Base-by-base conservation (phyloP, 164 flowering plant species). In the Aristolochia contorta region DNA sequence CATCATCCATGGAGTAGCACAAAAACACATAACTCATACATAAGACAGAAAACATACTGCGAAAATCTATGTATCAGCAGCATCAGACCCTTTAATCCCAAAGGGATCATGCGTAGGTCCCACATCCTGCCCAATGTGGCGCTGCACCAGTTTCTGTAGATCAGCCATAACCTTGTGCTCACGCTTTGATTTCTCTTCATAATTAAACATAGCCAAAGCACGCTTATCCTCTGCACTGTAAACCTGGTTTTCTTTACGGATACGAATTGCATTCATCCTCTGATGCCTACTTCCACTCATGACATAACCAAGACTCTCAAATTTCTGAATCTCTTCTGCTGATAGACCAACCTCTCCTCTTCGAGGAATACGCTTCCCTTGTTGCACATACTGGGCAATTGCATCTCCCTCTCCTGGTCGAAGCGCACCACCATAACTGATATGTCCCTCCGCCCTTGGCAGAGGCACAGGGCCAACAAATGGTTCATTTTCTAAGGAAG, bases 281-380 rank as follows among this genome's bases (percentile, higher is more conserved):
- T 94, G 97, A 71, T 94, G 99, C 80, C 99, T 85, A 71, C 99
- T 91, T 62, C 99, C 96, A 77, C 96, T 94, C 97, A 94, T 91
- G 67, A 91, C 99, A 84, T 89, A 94, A 16, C 99, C 99, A 62
- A 94, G 85, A 64, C 14, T 41, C 43, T 37, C 43, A 37, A 37
- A 37, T 76, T 78, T 94, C 70, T 75, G 79, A 78, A 94, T 94
- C 74, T 94, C 93, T 8, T 94, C 97, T n/a, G 96, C 97, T 0
- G 90, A 86, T 55, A 94, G 91, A 60, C 96, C 97, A 69, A 94
- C 96, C 73, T 94, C 97, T 70, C 99, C 99, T 87, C 99, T 84
- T 6, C 96, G 85, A 4, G 93, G 95, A 48, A 94, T 94, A 84
- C 95, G 96, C 78, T 91, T 87, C 43, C 97, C 97, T 71, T 91